Percentiles rank a stretch among this genome's conserved stretches.
Conservation (phyloP, 2,329 filamentous ascomycete genomes). For the Colletotrichum euphorbiae region DNA sequence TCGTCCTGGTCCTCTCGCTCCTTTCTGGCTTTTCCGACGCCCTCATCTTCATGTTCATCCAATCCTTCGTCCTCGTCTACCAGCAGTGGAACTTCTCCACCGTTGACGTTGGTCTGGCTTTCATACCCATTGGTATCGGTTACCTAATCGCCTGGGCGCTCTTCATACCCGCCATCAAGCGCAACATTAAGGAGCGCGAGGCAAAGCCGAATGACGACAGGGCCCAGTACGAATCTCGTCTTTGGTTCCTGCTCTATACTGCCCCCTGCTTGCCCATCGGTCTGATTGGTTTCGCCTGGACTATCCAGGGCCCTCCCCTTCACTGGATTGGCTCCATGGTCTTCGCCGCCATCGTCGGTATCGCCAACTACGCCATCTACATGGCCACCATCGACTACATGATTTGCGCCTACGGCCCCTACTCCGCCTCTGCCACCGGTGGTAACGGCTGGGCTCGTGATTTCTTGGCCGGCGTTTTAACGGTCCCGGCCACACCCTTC, state of each 20-base stretch:
- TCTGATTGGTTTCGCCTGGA: slow-evolving; percentile 77
- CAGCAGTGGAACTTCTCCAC: slow-evolving; percentile 73
- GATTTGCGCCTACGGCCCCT: slow-evolving; percentile 78
- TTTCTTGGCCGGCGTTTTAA: slow-evolving; percentile 78
- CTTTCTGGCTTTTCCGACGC: slow-evolving; percentile 80
- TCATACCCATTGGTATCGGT: slow-evolving; percentile 75
- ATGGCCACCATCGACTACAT: slow-evolving; percentile 85
- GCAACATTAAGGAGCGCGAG: slow-evolving; percentile 62
- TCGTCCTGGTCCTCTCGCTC: slow-evolving; percentile 76
- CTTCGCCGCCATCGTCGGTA: slow-evolving; percentile 74
- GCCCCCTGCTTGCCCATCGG: slow-evolving; percentile 73
- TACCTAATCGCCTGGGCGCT: slow-evolving; percentile 72
- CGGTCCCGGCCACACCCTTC: slow-evolving; percentile 74
- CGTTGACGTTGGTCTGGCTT: slow-evolving; percentile 68
- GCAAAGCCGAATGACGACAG: slow-evolving; percentile 65
- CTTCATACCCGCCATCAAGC: slow-evolving; percentile 68
- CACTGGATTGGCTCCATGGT: slow-evolving; percentile 78
- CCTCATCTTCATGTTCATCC: slow-evolving; percentile 82
- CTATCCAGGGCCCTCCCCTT: slow-evolving; percentile 70
- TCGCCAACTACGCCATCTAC: slow-evolving; percentile 80
- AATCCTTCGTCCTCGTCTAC: slow-evolving; percentile 77
- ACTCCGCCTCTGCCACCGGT: slow-evolving; percentile 79
- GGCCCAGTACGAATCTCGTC: slow-evolving; percentile 76
- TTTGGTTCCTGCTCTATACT: slow-evolving; percentile 73
- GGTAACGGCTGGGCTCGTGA: slow-evolving; percentile 81